These are phyloP conservation scores for Sclerotinia trifoliorum DNA, from an alignment of 2,329 filamentous ascomycete species.

Conservation along the genomic window DNA sequence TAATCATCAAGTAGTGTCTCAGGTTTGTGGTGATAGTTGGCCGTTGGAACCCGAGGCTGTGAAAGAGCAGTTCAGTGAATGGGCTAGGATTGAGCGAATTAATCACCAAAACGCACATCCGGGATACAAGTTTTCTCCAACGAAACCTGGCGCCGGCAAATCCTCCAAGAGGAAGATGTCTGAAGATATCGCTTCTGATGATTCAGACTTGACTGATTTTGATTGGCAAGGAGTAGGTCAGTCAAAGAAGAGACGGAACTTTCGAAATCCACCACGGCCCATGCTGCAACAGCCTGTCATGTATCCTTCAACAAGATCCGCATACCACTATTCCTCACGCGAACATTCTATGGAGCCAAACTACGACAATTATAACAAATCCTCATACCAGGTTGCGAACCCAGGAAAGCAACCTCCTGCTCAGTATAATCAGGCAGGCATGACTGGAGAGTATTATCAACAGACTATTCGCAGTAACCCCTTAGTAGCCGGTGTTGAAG, in stretches of 20 bases:
- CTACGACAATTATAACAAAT: conserved; percentile 42
- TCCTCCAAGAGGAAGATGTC: conserved; percentile 49
- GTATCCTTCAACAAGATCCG: conserved; percentile 37
- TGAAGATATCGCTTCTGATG: conserved; percentile 42
- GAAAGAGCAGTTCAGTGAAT: conserved; percentile 71
- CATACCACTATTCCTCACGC: conserved; percentile 37
- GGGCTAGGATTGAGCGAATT: conserved; percentile 75
- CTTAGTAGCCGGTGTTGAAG: conserved; percentile 39
- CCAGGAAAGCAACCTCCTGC: conserved; percentile 49
- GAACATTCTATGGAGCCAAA: conserved; percentile 36
- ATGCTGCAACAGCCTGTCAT: conserved; percentile 29
- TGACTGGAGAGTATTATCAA: conserved; percentile 52
- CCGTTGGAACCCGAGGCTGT: conserved; percentile 72
- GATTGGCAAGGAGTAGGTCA: conserved; percentile 42
- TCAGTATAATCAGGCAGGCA: conserved; percentile 45
- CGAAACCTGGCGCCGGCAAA: conserved; percentile 56
- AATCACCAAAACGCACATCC: conserved; percentile 87
- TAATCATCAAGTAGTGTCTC: conserved; percentile 91
- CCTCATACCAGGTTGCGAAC: conserved; percentile 52
- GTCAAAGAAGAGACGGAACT: conserved; percentile 30
- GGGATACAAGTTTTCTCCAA: conserved; percentile 89
- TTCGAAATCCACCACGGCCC: conserved; percentile 24
- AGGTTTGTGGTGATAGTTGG: conserved; percentile 86
- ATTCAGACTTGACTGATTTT: conserved; percentile 49
- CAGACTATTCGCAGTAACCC: conserved; percentile 34